Conservation (phyloP, 2,329 filamentous ascomycete species). For the Xylariaceae sp. region DNA sequence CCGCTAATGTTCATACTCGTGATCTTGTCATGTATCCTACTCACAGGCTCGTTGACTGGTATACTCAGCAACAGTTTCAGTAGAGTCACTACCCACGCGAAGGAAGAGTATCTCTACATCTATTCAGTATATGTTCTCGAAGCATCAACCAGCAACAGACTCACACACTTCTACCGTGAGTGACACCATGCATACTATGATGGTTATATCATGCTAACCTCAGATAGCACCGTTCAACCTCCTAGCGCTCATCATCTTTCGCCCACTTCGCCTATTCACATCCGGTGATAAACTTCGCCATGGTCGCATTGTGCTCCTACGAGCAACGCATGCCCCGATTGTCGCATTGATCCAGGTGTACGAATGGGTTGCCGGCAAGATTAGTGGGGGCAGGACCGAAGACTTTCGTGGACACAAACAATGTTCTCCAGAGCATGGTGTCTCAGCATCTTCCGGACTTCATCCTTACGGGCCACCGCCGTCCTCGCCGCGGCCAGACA, state of each 20-base stretch:
- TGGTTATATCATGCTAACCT: conserved; percentile 12
- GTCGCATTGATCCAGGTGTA: conserved; percentile 66
- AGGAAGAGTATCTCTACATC: conserved; percentile 75
- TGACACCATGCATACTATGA: neutral
- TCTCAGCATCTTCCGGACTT: conserved; percentile 24
- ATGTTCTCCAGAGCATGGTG: conserved; percentile 23
- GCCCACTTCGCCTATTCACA: conserved; percentile 65
- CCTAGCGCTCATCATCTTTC: conserved; percentile 65
- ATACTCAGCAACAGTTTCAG: conserved; percentile 73
- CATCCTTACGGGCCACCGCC: conserved; percentile 26
- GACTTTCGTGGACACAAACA: conserved; percentile 46
- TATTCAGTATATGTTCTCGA: conserved; percentile 64
- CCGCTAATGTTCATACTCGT: conserved; percentile 69
- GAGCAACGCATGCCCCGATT: conserved; percentile 62
- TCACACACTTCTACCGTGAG: conserved; percentile 62
- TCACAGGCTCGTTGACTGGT: conserved; percentile 74
- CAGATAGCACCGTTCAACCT: conserved; percentile 61
- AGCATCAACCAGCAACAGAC: conserved; percentile 63
- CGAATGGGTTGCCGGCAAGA: conserved; percentile 48
- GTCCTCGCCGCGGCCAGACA: conserved; percentile 26
- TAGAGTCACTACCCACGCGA: conserved; percentile 58
- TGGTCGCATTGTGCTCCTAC: conserved; percentile 58
- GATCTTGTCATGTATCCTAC: conserved; percentile 70
- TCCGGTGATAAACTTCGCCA: conserved; percentile 60
- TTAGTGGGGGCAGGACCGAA: conserved; percentile 42